Percentiles rank a stretch among this genome's conserved stretches.
phyloP scores from a whole-genome alignment of 2,329 filamentous ascomycete species.

The Coniella lustricola region DNA sequence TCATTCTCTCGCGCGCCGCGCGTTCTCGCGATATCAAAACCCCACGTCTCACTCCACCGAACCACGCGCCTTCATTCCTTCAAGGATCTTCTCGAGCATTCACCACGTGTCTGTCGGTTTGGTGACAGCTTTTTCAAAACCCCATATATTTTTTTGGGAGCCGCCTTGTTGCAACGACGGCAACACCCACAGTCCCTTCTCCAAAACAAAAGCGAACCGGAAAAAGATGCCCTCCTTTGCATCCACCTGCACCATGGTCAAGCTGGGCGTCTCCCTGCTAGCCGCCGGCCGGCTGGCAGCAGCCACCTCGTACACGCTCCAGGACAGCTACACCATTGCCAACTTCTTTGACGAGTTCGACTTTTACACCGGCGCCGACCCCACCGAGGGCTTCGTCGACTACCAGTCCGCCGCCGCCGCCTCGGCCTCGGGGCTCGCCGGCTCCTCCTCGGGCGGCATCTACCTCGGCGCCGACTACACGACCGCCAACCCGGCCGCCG shows the following conservation, averaged over 20 bases:
- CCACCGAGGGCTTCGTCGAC: constrained; percentile 67
- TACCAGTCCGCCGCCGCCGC: constrained; percentile 58
- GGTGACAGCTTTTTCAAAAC: no score
- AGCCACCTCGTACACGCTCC: constrained; percentile 36
- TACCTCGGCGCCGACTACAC: constrained; percentile 64
- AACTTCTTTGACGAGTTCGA: constrained; percentile 52
- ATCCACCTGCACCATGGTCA: constrained; percentile 16
- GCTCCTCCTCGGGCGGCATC: constrained; percentile 46
- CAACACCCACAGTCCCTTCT: no score
- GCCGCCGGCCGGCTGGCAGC: constrained; percentile 18
- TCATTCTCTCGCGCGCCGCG: neutral
- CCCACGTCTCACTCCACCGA: no score
- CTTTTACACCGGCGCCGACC: constrained; percentile 54
- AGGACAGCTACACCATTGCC: constrained; percentile 39
- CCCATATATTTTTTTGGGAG: no score
- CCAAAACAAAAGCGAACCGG: no score
- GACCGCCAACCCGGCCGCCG: constrained; percentile 46
- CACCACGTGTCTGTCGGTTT: no score
- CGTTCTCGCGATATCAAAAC: no score
- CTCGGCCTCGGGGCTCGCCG: constrained; percentile 49
- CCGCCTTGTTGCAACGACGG: neutral
- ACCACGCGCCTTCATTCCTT: no score
- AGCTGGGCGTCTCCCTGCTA: constrained; percentile 16
- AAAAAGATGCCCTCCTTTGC: constrained; percentile 14
- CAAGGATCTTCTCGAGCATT: no score